Conservation (phyloP, 2,329 filamentous ascomycete genomes). For the Neospermospora avenae region DNA sequence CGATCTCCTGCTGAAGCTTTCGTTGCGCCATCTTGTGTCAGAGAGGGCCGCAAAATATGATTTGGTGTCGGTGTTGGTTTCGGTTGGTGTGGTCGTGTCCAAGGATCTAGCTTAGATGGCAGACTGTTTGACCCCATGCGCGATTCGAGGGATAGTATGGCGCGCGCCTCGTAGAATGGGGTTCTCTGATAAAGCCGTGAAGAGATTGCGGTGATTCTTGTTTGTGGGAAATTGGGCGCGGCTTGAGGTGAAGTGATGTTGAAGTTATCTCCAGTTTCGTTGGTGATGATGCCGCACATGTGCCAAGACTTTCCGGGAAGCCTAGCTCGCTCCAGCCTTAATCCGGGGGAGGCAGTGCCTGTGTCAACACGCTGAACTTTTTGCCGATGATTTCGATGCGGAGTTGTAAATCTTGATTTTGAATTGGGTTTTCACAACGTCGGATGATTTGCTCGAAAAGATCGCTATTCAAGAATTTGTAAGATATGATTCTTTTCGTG, state of each 20-base stretch:
- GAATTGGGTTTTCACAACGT: no score
- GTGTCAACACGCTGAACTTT: background rate
- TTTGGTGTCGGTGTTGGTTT: constrained; percentile 13
- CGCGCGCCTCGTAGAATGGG: constrained; percentile 9
- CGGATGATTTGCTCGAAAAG: no score
- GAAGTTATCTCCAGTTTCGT: background rate
- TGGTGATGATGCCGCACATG: background rate
- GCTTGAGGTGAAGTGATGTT: background rate
- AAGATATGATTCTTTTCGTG: no score
- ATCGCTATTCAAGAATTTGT: no score
- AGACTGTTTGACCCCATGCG: constrained; percentile 30
- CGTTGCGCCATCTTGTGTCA: constrained; percentile 76
- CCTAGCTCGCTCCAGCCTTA: constrained; percentile 10
- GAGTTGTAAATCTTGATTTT: no score
- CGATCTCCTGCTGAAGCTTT: constrained; percentile 96
- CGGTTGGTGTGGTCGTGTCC: constrained; percentile 28
- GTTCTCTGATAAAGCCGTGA: background rate
- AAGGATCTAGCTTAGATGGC: constrained; percentile 28
- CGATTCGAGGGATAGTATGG: constrained; percentile 13
- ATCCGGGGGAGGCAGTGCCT: constrained; percentile 16
- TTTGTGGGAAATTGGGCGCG: background rate
- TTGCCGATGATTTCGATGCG: no score
- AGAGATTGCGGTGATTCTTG: background rate
- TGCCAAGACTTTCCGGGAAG: background rate
- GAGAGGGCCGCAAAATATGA: constrained; percentile 17